phyloP scores from a whole-genome alignment of 305 asterid species.

The Rubia tinctorum region DNA sequence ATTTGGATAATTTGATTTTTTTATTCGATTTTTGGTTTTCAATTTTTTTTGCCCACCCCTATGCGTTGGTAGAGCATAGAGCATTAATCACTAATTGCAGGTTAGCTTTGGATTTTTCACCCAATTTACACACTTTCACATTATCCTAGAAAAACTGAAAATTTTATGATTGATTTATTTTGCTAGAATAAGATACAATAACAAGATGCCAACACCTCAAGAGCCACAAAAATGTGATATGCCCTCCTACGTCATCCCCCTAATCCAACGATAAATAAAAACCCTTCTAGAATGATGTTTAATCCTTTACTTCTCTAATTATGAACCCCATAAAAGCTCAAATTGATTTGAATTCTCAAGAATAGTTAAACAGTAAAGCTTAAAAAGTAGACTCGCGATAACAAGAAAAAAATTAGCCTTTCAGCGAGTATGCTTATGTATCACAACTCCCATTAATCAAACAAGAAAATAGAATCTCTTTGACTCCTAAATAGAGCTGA shows the following conservation, averaged over 20 bases:
- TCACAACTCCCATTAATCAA: background rate
- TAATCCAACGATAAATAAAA: no score
- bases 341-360: no score
- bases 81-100: background rate
- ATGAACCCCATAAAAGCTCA: no score
- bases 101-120: background rate
- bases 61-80: slow-evolving; percentile 27
- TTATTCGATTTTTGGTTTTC: no score
- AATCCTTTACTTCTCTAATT: background rate
- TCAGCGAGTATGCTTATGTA: no score
- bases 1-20: no score
- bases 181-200: background rate
- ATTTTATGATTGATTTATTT: background rate
- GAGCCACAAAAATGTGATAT: background rate
- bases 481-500: background rate
- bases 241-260: background rate
- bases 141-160: background rate
- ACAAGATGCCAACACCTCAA: background rate
- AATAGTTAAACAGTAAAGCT: no score
- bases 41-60: no score
- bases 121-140: background rate
- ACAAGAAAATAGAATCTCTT: background rate
- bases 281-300: background rate
- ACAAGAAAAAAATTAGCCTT: background rate
- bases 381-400: no score